Evolutionary conservation across 805 yeast species (phyloP), one percentile per base, ranked within the genome.

Genomic region (Candida alai): DNA sequence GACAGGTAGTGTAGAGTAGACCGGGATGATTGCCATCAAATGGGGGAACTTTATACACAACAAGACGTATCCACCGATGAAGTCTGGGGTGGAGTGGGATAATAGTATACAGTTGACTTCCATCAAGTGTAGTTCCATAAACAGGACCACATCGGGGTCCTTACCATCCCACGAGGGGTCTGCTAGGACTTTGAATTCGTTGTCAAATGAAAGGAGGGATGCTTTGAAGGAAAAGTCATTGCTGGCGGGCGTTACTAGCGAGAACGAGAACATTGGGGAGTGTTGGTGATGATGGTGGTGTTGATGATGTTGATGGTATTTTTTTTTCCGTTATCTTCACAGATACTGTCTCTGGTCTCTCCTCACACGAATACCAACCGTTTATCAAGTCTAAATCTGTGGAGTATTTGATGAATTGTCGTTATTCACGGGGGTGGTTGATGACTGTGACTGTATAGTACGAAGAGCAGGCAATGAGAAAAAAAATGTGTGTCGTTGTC

Each of bases 1-100:
- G 2, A 89, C 84, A 0, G 99, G 97, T n/a, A 87, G 59, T 0
- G 98, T 90, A 0, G 97, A 77, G 53, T 84, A 93, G 0, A 83
- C 82, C 2, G 88, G 87, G 16, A 89, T 74, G 22, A 75, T 65
- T 2, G 80, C 64, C 65, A 66, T 55, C 16, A 86, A 58, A 4
- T 62, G 58, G 18, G 80, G 76, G 42, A 75, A 78, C 40, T 70
- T 70, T 37, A 68, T 58, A 43, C 85, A 75, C 17, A 93, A 54
- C 25, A 78, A 62, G 0, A 83, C 78, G 52, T 74, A 87, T 0
- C 95, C 95, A 16, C 97, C 93, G 2, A 86, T 47, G 50, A 79
- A 88, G 30, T 80, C 79, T 1, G 80, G 67, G 0, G 95, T 80
- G 1, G 96, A 80, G 45, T 93, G 97, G 2, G 97, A 87, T n/a